phyloP scores from a whole-genome alignment of 805 yeast genomes.

The Maudiozyma bulderi region DNA sequence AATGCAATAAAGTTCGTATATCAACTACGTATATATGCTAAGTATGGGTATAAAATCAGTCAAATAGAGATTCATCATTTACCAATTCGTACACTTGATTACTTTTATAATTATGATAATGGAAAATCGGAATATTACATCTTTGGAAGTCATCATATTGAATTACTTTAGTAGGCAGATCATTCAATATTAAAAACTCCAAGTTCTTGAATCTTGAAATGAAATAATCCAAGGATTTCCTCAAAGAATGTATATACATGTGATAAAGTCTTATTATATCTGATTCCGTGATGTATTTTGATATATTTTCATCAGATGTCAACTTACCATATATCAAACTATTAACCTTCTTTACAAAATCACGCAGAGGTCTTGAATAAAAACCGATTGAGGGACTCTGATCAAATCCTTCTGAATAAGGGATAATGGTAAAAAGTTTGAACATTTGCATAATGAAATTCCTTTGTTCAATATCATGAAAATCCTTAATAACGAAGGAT shows the following conservation, averaged over 20 bases:
- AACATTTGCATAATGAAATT: constrained; percentile 26
- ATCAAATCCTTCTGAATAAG: constrained; percentile 31
- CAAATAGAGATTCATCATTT: constrained; percentile 23
- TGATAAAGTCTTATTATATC: constrained; percentile 28
- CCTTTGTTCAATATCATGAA: constrained; percentile 18
- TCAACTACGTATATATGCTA: not conserved
- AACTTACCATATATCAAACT: constrained; percentile 7
- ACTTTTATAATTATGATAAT: constrained; percentile 15
- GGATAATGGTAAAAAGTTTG: constrained; percentile 26
- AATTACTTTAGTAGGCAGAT: constrained; percentile 25
- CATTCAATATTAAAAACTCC: constrained; percentile 28
- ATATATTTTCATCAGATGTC: too few species aligned
- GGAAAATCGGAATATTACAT: constrained; percentile 23
- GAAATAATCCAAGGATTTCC: constrained; percentile 27
- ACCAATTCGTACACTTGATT: constrained; percentile 25
- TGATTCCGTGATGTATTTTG: constrained; percentile 6
- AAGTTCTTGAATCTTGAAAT: constrained; percentile 22
- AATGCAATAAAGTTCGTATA: too few species aligned
- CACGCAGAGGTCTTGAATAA: constrained; percentile 22
- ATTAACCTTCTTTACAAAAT: constrained; percentile 22
- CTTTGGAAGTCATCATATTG: constrained; percentile 21
- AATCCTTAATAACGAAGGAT: constrained; percentile 15
- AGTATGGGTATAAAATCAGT: constrained; percentile 1
- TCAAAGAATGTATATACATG: constrained; percentile 29
- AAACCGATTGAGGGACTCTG: constrained; percentile 30